phyloP scores from a whole-genome alignment of 2,329 filamentous ascomycete genomes.

The Boeremia exigua region DNA sequence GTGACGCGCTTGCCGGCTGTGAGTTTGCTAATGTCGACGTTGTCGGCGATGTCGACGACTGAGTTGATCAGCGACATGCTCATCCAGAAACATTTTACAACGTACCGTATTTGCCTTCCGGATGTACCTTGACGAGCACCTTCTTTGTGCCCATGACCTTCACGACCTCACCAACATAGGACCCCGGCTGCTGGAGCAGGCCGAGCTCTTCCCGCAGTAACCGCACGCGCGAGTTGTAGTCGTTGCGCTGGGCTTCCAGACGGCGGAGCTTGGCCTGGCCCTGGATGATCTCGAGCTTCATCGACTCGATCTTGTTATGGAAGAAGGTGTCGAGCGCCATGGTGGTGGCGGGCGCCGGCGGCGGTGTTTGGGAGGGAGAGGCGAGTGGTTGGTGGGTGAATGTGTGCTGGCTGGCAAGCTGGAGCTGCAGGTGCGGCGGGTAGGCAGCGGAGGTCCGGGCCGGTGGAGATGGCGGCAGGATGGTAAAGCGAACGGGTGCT shows the following conservation, averaged over 20 bases:
- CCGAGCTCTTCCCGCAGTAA: constrained; percentile 94
- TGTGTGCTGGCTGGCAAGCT: not conserved
- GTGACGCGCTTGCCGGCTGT: constrained; percentile 97
- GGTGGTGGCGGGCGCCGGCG: constrained; percentile 53
- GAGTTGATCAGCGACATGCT: constrained; percentile 9
- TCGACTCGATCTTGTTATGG: constrained; percentile 99
- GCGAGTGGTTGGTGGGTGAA: not conserved
- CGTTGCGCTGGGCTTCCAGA: constrained; percentile 96
- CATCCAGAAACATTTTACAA: not conserved
- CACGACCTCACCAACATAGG: constrained; percentile 98
- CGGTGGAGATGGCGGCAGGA: not conserved
- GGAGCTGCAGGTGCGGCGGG: not conserved
- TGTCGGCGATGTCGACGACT: constrained; percentile 97
- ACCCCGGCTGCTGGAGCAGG: constrained; percentile 93
- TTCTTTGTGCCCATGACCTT: constrained; percentile 99
- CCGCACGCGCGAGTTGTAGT: constrained; percentile 98
- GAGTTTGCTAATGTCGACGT: constrained; percentile 92
- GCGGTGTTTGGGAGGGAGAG: constrained; percentile 8
- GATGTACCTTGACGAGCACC: constrained; percentile 97
- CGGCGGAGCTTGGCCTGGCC: constrained; percentile 93
- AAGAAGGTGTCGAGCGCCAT: constrained; percentile 99
- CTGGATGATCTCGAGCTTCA: constrained; percentile 99
- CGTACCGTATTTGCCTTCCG: constrained; percentile 98
- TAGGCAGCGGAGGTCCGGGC: not conserved
- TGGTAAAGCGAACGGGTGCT: not conserved